These are phyloP conservation scores for Magnusiomyces magnusii DNA, from an alignment of 1,139 yeast genomes.

Conservation along the genomic window DNA sequence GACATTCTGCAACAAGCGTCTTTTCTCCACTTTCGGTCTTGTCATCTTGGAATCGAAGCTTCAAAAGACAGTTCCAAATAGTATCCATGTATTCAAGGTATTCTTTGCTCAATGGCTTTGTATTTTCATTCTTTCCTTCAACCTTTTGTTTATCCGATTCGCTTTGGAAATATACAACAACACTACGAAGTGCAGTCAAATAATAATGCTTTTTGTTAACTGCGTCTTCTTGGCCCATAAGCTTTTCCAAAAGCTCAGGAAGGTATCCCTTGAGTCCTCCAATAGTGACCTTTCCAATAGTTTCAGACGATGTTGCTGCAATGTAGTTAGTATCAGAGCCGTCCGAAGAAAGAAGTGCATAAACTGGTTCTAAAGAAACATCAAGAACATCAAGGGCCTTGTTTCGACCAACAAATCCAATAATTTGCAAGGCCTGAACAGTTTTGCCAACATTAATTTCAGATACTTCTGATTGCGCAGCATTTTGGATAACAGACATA, in stretches of 20 bases:
- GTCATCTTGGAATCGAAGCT: slow-evolving; percentile 18
- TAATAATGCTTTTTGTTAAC: slow-evolving; percentile 31
- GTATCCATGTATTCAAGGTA: slow-evolving; percentile 14
- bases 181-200: slow-evolving; percentile 37
- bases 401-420: slow-evolving; percentile 44
- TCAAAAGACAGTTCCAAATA: slow-evolving; percentile 27
- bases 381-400: slow-evolving; percentile 27
- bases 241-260: slow-evolving; percentile 30
- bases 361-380: slow-evolving; percentile 32
- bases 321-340: slow-evolving; percentile 41
- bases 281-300: slow-evolving; percentile 46
- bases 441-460: background rate
- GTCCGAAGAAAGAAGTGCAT: slow-evolving; percentile 26
- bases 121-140: background rate
- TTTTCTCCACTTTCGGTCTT: slow-evolving; percentile 28
- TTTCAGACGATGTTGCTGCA: slow-evolving; percentile 37
- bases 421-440: slow-evolving; percentile 31
- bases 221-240: slow-evolving; percentile 18
- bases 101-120: background rate
- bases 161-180: slow-evolving; percentile 24
- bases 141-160: slow-evolving; percentile 18
- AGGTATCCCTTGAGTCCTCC: slow-evolving; percentile 36
- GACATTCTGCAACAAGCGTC: slow-evolving; percentile 34
- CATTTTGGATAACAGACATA: slow-evolving; percentile 1
- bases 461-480: background rate